These are phyloP conservation scores for Iris pallida DNA, from an alignment of 116 monocot genomes.

Conservation along the genomic window DNA sequence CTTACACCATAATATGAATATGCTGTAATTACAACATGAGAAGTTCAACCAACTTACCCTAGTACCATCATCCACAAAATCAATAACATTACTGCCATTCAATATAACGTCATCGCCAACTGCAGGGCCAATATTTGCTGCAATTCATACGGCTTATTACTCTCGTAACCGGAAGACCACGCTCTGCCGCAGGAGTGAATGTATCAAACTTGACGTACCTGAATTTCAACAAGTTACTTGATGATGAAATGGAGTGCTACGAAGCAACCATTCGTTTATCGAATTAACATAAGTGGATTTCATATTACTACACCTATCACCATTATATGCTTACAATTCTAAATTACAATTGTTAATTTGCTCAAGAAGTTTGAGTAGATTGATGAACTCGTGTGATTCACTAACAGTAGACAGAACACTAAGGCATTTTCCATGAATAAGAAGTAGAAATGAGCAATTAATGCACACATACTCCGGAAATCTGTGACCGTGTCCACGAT, in stretches of 20 bases:
- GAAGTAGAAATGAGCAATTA: too few relatives aligned
- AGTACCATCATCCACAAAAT: conserved; percentile 82
- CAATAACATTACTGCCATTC: conserved; percentile 79
- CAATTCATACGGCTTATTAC: conserved; percentile 91
- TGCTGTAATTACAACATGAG: neutral
- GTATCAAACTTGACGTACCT: conserved; percentile 99
- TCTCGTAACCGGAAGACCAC: conserved; percentile 93
- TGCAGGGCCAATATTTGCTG: conserved; percentile 81
- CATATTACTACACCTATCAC: too few relatives aligned
- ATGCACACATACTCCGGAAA: too few relatives aligned
- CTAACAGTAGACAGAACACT: too few relatives aligned
- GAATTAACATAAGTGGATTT: too few relatives aligned
- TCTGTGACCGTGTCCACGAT: too few relatives aligned
- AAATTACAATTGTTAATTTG: too few relatives aligned
- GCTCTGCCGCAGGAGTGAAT: conserved; percentile 87
- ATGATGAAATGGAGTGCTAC: neutral
- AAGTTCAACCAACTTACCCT: conserved; percentile 48
- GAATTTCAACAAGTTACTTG: conserved; percentile 15
- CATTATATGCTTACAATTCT: too few relatives aligned
- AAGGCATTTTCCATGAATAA: too few relatives aligned
- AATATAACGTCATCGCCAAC: conserved; percentile 79
- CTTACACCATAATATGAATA: neutral
- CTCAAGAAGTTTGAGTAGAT: too few relatives aligned
- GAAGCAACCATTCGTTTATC: too few relatives aligned
- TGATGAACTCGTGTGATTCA: too few relatives aligned